Percentiles rank a stretch among this genome's conserved stretches.
Conservation (phyloP, 441 rosid species). For the Croton laevigatus region DNA sequence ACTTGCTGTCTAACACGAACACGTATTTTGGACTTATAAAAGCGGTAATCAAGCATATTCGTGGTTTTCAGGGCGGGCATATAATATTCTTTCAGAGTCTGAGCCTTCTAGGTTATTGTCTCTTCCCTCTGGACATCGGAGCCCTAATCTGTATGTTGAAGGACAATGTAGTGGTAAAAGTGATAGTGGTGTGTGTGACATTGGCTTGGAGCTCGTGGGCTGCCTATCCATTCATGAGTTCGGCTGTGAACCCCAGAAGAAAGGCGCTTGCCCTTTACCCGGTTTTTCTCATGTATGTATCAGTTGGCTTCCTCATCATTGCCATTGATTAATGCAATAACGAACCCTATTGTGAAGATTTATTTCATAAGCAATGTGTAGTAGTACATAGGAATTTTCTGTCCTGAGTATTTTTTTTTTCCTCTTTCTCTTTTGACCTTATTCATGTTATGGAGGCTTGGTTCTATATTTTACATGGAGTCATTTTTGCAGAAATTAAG, state of each 20-base stretch:
- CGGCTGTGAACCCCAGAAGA: constrained; percentile 81
- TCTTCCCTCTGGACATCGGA: constrained; percentile 87
- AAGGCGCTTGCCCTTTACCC: constrained; percentile 94
- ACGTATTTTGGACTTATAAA: neutral
- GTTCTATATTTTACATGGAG: neutral
- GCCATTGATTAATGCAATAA: constrained; percentile 59
- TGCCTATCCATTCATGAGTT: constrained; percentile 98
- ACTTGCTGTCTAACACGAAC: too few relatives aligned
- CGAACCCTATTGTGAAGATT: constrained; percentile 16
- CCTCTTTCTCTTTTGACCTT: constrained; percentile 8
- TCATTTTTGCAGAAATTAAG: neutral
- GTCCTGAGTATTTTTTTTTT: constrained; percentile 12
- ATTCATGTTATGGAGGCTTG: constrained; percentile 18
- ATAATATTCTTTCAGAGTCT: constrained; percentile 91
- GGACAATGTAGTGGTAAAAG: constrained; percentile 70
- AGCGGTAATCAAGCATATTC: neutral
- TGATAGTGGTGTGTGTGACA: constrained; percentile 70
- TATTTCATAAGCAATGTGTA: neutral
- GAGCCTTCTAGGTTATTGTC: constrained; percentile 88
- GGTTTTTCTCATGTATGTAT: constrained; percentile 89
- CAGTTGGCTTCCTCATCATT: constrained; percentile 86
- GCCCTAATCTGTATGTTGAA: constrained; percentile 84
- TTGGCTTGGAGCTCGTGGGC: constrained; percentile 99
- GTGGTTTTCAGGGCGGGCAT: constrained; percentile 76
- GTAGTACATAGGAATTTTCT: constrained; percentile 32